Conservation (phyloP, 1,284 basidiomycete species). For the Kalmanozyma brasiliensis region DNA sequence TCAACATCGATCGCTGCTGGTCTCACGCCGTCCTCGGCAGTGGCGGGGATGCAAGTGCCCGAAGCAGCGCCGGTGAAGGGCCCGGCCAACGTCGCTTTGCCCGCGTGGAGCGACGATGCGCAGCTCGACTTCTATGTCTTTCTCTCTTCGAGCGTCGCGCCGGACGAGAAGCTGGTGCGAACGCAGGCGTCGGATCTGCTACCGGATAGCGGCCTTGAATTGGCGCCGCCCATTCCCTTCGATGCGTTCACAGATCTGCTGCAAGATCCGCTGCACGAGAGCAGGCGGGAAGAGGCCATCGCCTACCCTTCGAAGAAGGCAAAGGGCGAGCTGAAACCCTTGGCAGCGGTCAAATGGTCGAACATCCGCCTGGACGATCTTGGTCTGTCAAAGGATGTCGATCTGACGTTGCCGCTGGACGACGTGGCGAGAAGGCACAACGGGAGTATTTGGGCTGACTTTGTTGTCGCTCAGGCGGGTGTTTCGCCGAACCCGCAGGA, state of each 20-base stretch:
- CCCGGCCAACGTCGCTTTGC: constrained; percentile 31
- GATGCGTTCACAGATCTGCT: constrained; percentile 33
- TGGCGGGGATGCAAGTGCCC: too few species aligned
- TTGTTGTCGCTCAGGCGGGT: constrained; percentile 79
- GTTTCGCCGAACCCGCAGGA: constrained; percentile 75
- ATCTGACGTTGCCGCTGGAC: constrained; percentile 35
- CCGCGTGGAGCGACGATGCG: constrained; percentile 28
- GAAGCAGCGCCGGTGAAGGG: constrained; percentile 14
- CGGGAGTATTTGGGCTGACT: constrained; percentile 77
- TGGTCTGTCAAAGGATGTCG: constrained; percentile 26
- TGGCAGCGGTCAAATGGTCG: constrained; percentile 52
- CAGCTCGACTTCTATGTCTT: constrained; percentile 54
- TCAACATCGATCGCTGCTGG: neutral
- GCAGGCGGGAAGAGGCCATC: neutral
- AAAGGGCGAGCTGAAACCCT: constrained; percentile 7
- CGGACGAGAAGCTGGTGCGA: constrained; percentile 18
- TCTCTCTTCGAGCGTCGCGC: constrained; percentile 32
- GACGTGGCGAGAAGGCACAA: constrained; percentile 37
- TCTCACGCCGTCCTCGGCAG: neutral
- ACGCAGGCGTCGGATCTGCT: constrained; percentile 48
- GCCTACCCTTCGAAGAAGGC: neutral
- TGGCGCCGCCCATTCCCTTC: constrained; percentile 34
- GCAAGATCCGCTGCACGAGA: constrained; percentile 17
- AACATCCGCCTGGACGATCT: constrained; percentile 38
- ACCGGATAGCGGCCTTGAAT: constrained; percentile 12